A percentile compares a stretch with the other conserved stretches of the same genome.
Evolutionary conservation across 129 eudicot genomes (phyloP).

Genomic region (Deinandra increscens): DNA sequence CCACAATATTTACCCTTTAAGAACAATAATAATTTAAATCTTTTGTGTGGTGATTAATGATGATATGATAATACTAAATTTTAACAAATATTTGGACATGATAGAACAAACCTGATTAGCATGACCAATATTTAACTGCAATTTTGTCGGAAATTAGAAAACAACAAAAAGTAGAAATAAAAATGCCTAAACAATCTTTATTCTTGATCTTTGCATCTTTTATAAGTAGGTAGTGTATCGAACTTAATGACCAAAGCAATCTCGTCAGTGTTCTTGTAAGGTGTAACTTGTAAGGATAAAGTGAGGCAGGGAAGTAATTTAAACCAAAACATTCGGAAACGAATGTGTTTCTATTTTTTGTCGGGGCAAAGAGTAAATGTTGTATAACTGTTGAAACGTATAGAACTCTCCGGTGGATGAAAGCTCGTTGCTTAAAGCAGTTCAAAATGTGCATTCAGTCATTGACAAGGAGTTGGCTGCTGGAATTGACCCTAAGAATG

Average conservation of each 20-base stretch:
- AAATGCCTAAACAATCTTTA: not conserved
- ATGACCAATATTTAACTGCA: not conserved
- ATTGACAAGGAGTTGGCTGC: constrained; percentile 89
- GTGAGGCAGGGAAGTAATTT: not conserved
- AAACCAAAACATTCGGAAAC: not conserved
- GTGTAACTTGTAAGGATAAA: not conserved
- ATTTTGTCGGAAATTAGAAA: not conserved
- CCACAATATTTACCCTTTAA: not conserved
- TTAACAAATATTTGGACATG: not conserved
- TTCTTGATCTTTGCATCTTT: not conserved
- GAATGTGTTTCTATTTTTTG: not conserved
- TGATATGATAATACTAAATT: not conserved
- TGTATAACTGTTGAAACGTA: constrained; percentile 11
- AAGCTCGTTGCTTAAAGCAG: constrained; percentile 70
- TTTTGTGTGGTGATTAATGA: constrained; percentile 2
- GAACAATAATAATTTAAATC: not conserved
- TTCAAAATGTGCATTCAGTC: constrained; percentile 70
- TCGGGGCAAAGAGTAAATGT: not conserved
- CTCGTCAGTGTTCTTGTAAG: not conserved
- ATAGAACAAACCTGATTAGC: not conserved
- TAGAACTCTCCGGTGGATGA: constrained; percentile 87
- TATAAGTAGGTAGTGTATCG: not conserved
- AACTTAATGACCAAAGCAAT: not conserved
- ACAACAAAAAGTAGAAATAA: not conserved
- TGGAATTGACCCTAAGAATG: constrained; percentile 76